These are phyloP conservation scores for Trapa incisa DNA, from an alignment of 345 rosid genomes.

Conservation along the genomic window DNA sequence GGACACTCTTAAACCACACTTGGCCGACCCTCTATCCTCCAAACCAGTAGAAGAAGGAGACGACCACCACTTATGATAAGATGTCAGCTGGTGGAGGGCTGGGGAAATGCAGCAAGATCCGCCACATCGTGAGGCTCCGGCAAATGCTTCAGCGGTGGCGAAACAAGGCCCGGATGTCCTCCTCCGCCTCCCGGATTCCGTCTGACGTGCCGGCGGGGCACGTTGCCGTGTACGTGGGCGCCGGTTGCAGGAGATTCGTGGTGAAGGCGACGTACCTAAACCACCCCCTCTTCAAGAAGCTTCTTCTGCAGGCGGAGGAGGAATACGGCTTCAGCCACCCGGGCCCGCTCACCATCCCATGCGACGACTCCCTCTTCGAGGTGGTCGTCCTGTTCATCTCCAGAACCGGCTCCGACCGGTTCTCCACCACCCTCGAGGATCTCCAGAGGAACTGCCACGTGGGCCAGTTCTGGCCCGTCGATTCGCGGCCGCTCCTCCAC, in stretches of 20 bases:
- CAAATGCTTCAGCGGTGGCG: conserved; percentile 85
- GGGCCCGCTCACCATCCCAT: conserved; percentile 80
- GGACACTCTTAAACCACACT: too few species aligned
- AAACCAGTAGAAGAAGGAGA: too few species aligned
- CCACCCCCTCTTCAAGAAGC: conserved; percentile 67
- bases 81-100: conserved; percentile 35
- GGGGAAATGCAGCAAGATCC: conserved; percentile 85
- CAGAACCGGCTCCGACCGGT: conserved; percentile 35
- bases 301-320: conserved; percentile 65
- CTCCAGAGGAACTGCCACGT: conserved; percentile 42
- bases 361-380: conserved; percentile 78
- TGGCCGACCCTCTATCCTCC: too few species aligned
- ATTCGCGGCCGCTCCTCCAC: too few species aligned
- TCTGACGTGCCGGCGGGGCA: conserved; percentile 89
- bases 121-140: conserved; percentile 82
- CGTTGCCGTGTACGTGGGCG: conserved; percentile 75
- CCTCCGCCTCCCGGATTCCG: conserved; percentile 19
- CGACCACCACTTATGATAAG: neutral
- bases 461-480: conserved; percentile 25
- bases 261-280: conserved; percentile 85
- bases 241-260: conserved; percentile 52
- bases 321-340: conserved; percentile 72
- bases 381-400: conserved; percentile 59
- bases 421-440: conserved; percentile 37
- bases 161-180: conserved; percentile 58